phyloP scores from a whole-genome alignment of 768 basidiomycete genomes.

The Trametes villosa region DNA sequence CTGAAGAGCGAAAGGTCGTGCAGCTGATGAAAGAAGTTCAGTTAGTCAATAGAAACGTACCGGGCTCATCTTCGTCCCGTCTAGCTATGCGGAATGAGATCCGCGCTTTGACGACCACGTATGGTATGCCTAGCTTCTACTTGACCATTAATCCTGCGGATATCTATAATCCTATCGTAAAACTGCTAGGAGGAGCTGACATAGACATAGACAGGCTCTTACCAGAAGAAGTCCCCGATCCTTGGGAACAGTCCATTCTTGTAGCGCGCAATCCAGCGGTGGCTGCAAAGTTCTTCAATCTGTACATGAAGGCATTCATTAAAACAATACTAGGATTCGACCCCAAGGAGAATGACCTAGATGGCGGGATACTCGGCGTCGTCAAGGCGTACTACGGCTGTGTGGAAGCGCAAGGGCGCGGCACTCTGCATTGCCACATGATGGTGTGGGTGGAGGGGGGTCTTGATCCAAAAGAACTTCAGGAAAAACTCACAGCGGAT shows the following conservation, averaged over 20 bases:
- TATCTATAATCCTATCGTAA: constrained; percentile 46
- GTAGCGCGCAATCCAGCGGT: constrained; percentile 46
- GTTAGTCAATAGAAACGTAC: background rate
- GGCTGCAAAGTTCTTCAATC: constrained; percentile 48
- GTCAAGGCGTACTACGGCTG: constrained; percentile 43
- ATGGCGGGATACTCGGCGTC: constrained; percentile 39
- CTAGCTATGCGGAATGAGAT: constrained; percentile 44
- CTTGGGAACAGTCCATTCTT: constrained; percentile 37
- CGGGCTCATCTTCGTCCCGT: constrained; percentile 22
- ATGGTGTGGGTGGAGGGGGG: no score
- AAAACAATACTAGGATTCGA: background rate
- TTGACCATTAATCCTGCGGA: constrained; percentile 52
- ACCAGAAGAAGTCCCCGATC: constrained; percentile 33
- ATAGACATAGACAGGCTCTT: constrained; percentile 41
- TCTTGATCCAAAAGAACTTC: no score
- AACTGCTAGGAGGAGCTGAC: constrained; percentile 41
- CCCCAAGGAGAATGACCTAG: constrained; percentile 2
- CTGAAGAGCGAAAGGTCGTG: background rate
- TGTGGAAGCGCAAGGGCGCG: no score
- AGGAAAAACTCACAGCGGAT: no score
- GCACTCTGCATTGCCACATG: no score
- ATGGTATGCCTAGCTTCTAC: constrained; percentile 47
- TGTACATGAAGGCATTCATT: constrained; percentile 44
- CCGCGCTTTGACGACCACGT: constrained; percentile 35
- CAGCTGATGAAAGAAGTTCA: background rate